Conservation (phyloP, 1,139 yeast genomes). For the Wickerhamomyces sp. region DNA sequence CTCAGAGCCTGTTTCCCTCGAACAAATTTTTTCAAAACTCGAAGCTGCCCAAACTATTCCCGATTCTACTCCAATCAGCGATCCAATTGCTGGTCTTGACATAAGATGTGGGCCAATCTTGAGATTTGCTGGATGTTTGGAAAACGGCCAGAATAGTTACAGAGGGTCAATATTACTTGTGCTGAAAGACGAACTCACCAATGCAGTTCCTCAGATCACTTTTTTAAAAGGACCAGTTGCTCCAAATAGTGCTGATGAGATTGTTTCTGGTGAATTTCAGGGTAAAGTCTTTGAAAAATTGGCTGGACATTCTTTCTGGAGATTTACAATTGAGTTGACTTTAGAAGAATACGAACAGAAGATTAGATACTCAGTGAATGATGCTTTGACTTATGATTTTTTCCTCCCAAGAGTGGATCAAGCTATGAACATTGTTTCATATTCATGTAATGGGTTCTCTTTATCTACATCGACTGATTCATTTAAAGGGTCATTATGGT, state of each 20-base stretch:
- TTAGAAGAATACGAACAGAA: conserved; percentile 49
- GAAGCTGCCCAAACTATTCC: conserved; percentile 8
- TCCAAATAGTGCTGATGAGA: conserved; percentile 7
- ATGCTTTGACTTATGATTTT: conserved; percentile 36
- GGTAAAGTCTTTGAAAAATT: conserved; percentile 41
- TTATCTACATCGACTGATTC: conserved; percentile 59
- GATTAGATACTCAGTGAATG: conserved; percentile 55
- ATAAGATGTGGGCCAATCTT: conserved; percentile 76
- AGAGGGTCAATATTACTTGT: conserved; percentile 65
- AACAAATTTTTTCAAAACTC: conserved; percentile 6
- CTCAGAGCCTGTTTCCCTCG: conserved; percentile 10
- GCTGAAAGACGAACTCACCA: conserved; percentile 21
- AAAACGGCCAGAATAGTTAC: conserved; percentile 43
- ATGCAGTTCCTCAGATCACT: conserved; percentile 21
- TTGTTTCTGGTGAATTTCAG: conserved; percentile 40
- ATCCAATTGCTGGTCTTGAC: conserved; percentile 34
- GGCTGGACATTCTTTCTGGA: conserved; percentile 52
- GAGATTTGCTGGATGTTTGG: conserved; percentile 57
- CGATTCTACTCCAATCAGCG: conserved; percentile 7
- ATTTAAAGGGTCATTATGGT: conserved; percentile 79
- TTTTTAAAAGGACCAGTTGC: conserved; percentile 25
- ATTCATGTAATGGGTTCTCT: conserved; percentile 93
- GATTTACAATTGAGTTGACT: conserved; percentile 51
- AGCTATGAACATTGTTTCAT: conserved; percentile 75
- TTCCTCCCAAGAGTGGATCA: conserved; percentile 52